Evolutionary conservation across 768 basidiomycete genomes (phyloP), one percentile per base, ranked within the genome.

Genomic region (Rhodosporidiobolus odoratus): DNA sequence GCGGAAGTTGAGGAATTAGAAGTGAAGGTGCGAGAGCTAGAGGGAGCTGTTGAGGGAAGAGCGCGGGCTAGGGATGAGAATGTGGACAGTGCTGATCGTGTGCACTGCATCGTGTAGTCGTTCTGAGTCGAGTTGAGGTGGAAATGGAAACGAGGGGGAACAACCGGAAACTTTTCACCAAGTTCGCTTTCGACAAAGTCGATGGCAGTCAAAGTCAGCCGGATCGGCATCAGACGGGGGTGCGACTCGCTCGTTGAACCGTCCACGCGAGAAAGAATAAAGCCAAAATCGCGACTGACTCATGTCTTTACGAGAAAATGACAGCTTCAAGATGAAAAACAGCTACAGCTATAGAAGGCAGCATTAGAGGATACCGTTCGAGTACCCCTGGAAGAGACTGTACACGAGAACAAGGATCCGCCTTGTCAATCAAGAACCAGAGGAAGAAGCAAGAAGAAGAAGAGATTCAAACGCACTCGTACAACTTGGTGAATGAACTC

Each of bases 401-500:
- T 16, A 9, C 27, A 21, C 4, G 4, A 1, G 53, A 10, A 45
- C 13, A 62, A 53, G 35, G 32, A 19, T 2, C 7, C 9, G 0
- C 41, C 10, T 27, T 27, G n/a, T 58, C 59, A 23, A 41, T 17
- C 19, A 27, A 37, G 13, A 34, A 35, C 21, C 16, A 9, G 5
- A 38, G 25, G 37, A 23, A 32, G 35, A 37, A 30, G 7, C 21
- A 25, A 27, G 43, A 4, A 15, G 8, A 25, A 35, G 41, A 27
- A 37, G 32, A 27, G 41, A 3, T n/a, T n/a, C n/a, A n/a, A 16
- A 38, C 72, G 40, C 25, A 96, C 80, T 99, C 96, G 78, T 99
- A 99, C 41, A 98, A 80, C 74, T 93, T 84, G 45, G 96, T 98
- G 89, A 94, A 98, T 71, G 90, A 88, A 40, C 91, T 94, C 19